Evolutionary conservation across 208 protist species (phyloP).

Genomic region (Leishmania turanica): DNA sequence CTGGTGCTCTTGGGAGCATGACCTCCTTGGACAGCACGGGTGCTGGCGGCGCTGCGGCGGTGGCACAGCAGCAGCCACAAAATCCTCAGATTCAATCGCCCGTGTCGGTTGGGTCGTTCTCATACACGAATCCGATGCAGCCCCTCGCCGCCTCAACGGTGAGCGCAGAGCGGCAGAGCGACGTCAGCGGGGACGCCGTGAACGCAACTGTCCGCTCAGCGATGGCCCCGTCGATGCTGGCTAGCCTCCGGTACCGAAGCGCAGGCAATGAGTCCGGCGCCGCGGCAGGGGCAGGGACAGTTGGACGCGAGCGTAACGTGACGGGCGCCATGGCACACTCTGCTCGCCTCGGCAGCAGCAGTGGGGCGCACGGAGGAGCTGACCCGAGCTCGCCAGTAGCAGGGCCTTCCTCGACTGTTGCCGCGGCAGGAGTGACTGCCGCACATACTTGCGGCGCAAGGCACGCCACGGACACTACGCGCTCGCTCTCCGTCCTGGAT

Average conservation of each 20-base stretch:
- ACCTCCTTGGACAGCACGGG: neutral
- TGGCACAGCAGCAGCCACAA: neutral
- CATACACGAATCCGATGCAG: neutral
- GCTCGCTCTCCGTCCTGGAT: conserved; percentile 51
- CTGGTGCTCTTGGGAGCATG: neutral
- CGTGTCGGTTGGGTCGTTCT: neutral
- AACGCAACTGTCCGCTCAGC: neutral
- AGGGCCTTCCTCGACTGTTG: neutral
- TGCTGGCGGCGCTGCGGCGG: neutral
- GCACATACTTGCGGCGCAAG: neutral
- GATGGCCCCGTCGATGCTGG: neutral
- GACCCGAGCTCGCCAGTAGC: neutral
- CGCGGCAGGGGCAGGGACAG: neutral
- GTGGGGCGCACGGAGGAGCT: neutral
- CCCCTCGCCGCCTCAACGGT: neutral
- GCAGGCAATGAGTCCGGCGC: neutral
- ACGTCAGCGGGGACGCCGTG: neutral
- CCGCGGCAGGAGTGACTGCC: neutral
- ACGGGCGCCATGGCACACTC: conserved; percentile 3
- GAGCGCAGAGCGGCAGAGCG: neutral
- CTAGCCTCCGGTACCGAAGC: neutral
- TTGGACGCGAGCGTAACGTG: conserved; percentile 12
- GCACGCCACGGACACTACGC: conserved; percentile 24
- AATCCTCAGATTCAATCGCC: neutral
- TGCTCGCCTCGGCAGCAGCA: neutral